Evolutionary conservation across 768 basidiomycete species (phyloP).

Genomic region (Hygrocybe coccinea): DNA sequence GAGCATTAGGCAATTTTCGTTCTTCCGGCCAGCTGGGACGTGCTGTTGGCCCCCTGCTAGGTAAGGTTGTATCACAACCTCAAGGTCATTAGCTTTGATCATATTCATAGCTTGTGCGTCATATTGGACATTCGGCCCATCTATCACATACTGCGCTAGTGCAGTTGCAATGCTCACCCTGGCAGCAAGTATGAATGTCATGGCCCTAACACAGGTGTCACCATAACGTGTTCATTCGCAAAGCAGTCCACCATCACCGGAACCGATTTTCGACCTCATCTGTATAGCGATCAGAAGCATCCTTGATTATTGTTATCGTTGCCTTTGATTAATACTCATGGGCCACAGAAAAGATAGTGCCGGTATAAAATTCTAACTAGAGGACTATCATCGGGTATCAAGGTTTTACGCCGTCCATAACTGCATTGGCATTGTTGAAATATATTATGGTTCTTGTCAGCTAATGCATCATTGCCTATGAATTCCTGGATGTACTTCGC

Average conservation of each 20-base stretch:
- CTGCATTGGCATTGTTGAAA: no score
- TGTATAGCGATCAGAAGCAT: no score
- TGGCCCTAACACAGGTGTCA: conserved; percentile 37
- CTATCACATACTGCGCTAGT: conserved; percentile 63
- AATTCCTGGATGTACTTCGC: conserved; percentile 7
- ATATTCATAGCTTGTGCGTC: conserved; percentile 63
- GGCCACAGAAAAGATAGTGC: no score
- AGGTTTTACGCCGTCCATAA: no score
- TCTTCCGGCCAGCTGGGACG: conserved; percentile 89
- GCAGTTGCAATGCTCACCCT: conserved; percentile 63
- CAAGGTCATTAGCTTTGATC: conserved; percentile 10
- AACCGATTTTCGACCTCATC: no score
- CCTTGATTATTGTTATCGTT: no score
- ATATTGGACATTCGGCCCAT: conserved; percentile 86
- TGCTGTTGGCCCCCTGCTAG: conserved; percentile 87
- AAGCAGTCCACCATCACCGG: no score
- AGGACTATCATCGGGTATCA: no score
- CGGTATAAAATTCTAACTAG: no score
- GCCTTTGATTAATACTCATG: no score
- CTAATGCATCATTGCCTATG: conserved; percentile 1
- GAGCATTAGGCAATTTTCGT: conserved; percentile 13
- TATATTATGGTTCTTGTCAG: no score
- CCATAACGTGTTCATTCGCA: conserved; percentile 12
- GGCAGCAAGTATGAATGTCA: conserved; percentile 50
- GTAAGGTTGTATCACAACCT: conserved; percentile 38